These are phyloP conservation scores for Annona squamosa DNA, from an alignment of 164 flowering plant genomes.

Conservation along the genomic window DNA sequence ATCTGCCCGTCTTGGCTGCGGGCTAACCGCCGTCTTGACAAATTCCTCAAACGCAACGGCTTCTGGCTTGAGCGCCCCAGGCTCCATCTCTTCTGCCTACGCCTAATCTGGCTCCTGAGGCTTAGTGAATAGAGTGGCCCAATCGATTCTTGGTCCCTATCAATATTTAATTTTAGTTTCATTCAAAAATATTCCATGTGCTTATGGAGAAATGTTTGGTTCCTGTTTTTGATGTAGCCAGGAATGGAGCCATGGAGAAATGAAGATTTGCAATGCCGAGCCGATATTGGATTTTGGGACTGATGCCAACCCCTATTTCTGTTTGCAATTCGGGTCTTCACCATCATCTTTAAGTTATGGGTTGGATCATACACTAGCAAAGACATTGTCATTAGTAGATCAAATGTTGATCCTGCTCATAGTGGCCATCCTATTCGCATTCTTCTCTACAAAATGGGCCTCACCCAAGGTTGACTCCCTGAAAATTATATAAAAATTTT, in stretches of 20 bases:
- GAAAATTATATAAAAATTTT: not conserved
- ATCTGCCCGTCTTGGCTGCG: not conserved
- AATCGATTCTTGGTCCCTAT: not conserved
- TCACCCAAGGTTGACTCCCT: not conserved
- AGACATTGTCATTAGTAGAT: slow-evolving; percentile 14
- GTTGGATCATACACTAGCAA: not conserved
- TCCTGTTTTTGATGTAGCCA: not conserved
- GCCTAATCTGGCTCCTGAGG: too few relatives aligned
- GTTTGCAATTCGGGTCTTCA: slow-evolving; percentile 15
- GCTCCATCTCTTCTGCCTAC: too few relatives aligned
- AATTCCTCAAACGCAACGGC: too few relatives aligned
- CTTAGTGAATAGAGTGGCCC: not conserved
- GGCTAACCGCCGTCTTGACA: not conserved
- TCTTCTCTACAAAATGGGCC: slow-evolving; percentile 3
- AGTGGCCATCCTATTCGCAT: slow-evolving; percentile 10
- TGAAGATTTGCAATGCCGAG: slow-evolving; percentile 6
- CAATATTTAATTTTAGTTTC: not conserved
- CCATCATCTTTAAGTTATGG: slow-evolving; percentile 8
- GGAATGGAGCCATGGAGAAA: slow-evolving; percentile 20
- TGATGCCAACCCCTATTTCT: slow-evolving; percentile 8
- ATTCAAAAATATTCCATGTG: not conserved
- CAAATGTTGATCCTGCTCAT: slow-evolving; percentile 12
- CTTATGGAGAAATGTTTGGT: not conserved
- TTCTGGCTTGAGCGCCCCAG: too few relatives aligned
- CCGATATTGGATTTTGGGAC: slow-evolving; percentile 2